Base-by-base conservation (phyloP, 2,329 filamentous ascomycete genomes). In the Ophiostoma ulmi region DNA sequence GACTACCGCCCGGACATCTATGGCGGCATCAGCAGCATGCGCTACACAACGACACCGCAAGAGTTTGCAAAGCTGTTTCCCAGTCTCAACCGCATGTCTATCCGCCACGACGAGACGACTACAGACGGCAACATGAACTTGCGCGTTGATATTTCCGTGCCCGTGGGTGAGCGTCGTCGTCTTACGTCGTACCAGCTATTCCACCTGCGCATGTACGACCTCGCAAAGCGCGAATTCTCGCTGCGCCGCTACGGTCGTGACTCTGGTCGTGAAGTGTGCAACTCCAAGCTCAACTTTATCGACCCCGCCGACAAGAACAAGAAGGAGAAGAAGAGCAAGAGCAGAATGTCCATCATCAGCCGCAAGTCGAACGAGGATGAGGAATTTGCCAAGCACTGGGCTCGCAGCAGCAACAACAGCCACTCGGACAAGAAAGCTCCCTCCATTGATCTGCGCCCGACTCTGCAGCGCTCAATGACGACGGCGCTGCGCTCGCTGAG, bases 81-180 rank as follows among this genome's bases (percentile, higher is more conserved):
- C 13, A 96, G 94, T 10, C 86, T 90, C 75, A 88, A 93, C 78
- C 87, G 91, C 70, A 82, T 98, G 69, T 87, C 88, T 48, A 93
- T 99, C 77, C 88, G 91, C 38, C 94, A 98, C 78, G 95, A 98
- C 78, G 93, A 97, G 80, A 88, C 92, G 67, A 95, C 93, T 0
- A 81, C 90, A 4, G 94, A 99, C 78, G 94, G 94, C 48, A 97
- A 97, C 83, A 96, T 97, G 93, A 98, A 98, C 78, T 85, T 99
- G 71, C 90, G 94, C 41, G 85, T 98, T 72, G 94, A 97, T 78
- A 94, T 92, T 6, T 83, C 91, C 73, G 86, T 92, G 65, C 84
- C 85, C 36, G 86, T 67, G 10, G 71, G 70, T 67, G 65, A 86
- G 58, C 86, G 86, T 74, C 86, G 88, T 73, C 88, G 88, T 75